Percentiles rank a stretch among this genome's conserved stretches.
These are phyloP conservation scores for Alternaria brassicicola DNA, from an alignment of 2,329 filamentous ascomycete genomes.

Conservation along the genomic window DNA sequence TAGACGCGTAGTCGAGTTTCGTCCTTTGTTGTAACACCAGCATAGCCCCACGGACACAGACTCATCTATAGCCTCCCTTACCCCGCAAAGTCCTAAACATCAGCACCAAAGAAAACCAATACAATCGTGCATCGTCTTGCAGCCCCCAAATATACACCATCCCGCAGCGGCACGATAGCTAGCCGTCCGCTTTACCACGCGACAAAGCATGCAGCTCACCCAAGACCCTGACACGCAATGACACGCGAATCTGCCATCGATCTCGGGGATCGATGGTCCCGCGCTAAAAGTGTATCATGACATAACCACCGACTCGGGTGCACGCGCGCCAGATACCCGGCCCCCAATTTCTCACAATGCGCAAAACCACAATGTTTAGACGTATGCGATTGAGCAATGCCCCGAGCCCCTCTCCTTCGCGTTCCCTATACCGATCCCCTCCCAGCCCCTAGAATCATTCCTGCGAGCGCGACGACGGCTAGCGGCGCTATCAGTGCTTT, in stretches of 20 bases:
- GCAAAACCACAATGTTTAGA: slow-evolving; percentile 16
- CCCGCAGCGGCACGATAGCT: slow-evolving; percentile 11
- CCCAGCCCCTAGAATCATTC: slow-evolving; percentile 75
- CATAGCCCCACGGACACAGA: slow-evolving; percentile 6
- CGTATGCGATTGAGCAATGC: slow-evolving; percentile 52
- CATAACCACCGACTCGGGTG: slow-evolving; percentile 13
- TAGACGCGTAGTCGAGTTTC: not conserved
- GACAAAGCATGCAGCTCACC: slow-evolving; percentile 12
- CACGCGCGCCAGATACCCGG: not conserved
- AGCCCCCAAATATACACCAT: slow-evolving; percentile 19
- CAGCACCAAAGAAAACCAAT: slow-evolving; percentile 4
- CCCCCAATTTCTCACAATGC: slow-evolving; percentile 1
- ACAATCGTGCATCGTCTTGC: not conserved
- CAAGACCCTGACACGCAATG: slow-evolving; percentile 55
- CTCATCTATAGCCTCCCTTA: not conserved
- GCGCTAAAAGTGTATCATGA: slow-evolving; percentile 17
- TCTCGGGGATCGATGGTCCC: not conserved
- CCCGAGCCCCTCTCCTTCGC: slow-evolving; percentile 66
- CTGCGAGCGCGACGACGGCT: slow-evolving; percentile 71
- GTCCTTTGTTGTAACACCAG: not conserved
- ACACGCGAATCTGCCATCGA: not conserved
- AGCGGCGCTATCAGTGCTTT: slow-evolving; percentile 79
- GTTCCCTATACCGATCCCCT: slow-evolving; percentile 90
- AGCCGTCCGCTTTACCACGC: slow-evolving; percentile 9
- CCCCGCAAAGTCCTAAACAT: slow-evolving; percentile 3